These are phyloP conservation scores for Saccharomyces hybrid DNA, from an alignment of 1,139 yeast genomes.

Conservation along the genomic window DNA sequence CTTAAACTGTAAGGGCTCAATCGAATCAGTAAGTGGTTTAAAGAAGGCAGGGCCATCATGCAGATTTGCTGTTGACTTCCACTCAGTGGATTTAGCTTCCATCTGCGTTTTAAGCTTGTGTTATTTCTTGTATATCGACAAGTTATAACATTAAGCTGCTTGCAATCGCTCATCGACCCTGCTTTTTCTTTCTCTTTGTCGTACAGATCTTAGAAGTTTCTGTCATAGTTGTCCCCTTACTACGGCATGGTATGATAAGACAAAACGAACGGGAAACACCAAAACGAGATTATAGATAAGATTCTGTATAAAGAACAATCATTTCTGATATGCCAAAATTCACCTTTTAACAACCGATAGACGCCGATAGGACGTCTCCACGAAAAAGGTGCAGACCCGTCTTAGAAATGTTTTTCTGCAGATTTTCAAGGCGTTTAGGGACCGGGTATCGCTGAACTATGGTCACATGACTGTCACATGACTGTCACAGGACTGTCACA, in stretches of 20 bases:
- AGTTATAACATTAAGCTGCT: neutral
- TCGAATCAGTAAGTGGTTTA: slow-evolving; percentile 26
- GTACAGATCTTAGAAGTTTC: neutral
- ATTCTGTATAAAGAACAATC: too few species aligned
- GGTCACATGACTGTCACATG: too few species aligned
- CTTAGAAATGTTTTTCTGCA: too few species aligned
- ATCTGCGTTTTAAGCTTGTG: neutral
- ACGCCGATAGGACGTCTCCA: too few species aligned
- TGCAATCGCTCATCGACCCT: neutral
- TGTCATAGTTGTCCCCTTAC: neutral
- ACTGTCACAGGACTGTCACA: too few species aligned
- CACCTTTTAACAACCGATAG: too few species aligned
- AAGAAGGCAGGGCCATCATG: slow-evolving; percentile 24
- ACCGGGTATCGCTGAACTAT: too few species aligned
- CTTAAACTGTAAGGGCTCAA: slow-evolving; percentile 48
- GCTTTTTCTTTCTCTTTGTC: neutral
- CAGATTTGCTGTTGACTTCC: slow-evolving; percentile 13
- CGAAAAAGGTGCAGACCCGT: too few species aligned
- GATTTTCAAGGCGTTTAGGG: too few species aligned
- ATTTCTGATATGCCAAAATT: too few species aligned
- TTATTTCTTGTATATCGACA: neutral
- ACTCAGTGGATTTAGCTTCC: neutral
- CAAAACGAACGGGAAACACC: neutral
- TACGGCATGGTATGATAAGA: neutral
- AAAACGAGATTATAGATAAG: neutral